A percentile compares a stretch with the other conserved stretches of the same genome.
Conservation (phyloP, 495 filamentous ascomycete genomes). For the Daldinia loculata region DNA sequence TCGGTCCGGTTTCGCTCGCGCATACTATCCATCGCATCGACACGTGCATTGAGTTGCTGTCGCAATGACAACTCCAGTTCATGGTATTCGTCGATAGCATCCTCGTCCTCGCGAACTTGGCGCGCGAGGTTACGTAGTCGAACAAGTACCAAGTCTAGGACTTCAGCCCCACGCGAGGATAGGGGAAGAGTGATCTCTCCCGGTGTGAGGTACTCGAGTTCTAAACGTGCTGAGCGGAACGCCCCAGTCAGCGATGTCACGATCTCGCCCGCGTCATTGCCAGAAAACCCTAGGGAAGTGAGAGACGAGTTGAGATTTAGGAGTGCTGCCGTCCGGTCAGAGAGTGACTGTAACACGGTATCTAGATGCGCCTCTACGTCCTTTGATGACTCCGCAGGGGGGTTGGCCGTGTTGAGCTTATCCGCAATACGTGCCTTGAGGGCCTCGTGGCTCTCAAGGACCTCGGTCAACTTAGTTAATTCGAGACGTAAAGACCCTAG, state of each 20-base stretch:
- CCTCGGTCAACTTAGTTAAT: slow-evolving; percentile 49
- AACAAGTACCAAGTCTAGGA: slow-evolving; percentile 56
- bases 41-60: slow-evolving; percentile 57
- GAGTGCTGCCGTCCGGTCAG: slow-evolving; percentile 52
- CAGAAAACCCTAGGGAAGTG: slow-evolving; percentile 63
- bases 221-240: slow-evolving; percentile 72
- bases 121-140: slow-evolving; percentile 55
- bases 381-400: background rate
- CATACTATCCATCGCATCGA: slow-evolving; percentile 52
- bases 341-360: slow-evolving; percentile 48
- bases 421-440: slow-evolving; percentile 46
- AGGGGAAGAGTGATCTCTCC: slow-evolving; percentile 64
- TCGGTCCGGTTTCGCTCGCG: slow-evolving; percentile 43
- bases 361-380: slow-evolving; percentile 51
- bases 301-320: slow-evolving; percentile 51
- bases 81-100: slow-evolving; percentile 65
- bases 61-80: slow-evolving; percentile 55
- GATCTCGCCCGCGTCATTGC: slow-evolving; percentile 57
- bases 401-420: slow-evolving; percentile 39
- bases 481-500: slow-evolving; percentile 52
- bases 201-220: slow-evolving; percentile 71
- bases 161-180: slow-evolving; percentile 55
- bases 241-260: slow-evolving; percentile 59
- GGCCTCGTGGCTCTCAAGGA: slow-evolving; percentile 49
- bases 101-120: slow-evolving; percentile 62